A percentile compares a stretch with the other conserved stretches of the same genome.
Conservation (phyloP, 1,284 basidiomycete genomes). For the Trametes polyzona region DNA sequence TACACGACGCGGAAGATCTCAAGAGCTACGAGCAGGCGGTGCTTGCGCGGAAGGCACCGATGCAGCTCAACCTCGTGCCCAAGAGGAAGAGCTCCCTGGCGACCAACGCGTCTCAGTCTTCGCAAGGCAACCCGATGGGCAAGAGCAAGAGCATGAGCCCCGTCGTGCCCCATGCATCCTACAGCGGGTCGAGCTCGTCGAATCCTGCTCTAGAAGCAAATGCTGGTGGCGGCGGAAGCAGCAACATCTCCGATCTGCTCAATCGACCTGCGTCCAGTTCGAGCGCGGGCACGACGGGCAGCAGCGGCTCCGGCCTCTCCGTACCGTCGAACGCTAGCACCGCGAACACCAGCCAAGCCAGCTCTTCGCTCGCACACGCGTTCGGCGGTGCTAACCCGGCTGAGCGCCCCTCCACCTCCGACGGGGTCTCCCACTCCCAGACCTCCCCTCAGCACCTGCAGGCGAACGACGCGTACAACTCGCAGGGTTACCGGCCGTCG, state of each 20-base stretch:
- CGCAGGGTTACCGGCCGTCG: constrained; percentile 50
- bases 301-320: constrained; percentile 21
- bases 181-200: constrained; percentile 6
- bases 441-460: constrained; percentile 20
- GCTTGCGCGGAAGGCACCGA: constrained; percentile 65
- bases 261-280: constrained; percentile 38
- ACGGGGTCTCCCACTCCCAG: constrained; percentile 8
- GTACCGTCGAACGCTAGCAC: constrained; percentile 34
- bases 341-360: constrained; percentile 30
- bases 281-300: constrained; percentile 17
- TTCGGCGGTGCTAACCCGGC: constrained; percentile 30
- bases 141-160: constrained; percentile 33
- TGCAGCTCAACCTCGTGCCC: constrained; percentile 49
- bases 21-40: constrained; percentile 76
- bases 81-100: constrained; percentile 37
- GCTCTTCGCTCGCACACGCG: constrained; percentile 42
- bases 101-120: neutral
- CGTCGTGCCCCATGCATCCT: constrained; percentile 27
- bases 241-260: constrained; percentile 30
- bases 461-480: constrained; percentile 32
- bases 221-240: constrained; percentile 1
- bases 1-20: constrained; percentile 60
- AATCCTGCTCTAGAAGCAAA: constrained; percentile 15
- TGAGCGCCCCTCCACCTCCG: constrained; percentile 7
- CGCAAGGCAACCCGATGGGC: constrained; percentile 2